Conservation (phyloP, 495 filamentous ascomycete genomes). For the Aspergillus egyptiacus region DNA sequence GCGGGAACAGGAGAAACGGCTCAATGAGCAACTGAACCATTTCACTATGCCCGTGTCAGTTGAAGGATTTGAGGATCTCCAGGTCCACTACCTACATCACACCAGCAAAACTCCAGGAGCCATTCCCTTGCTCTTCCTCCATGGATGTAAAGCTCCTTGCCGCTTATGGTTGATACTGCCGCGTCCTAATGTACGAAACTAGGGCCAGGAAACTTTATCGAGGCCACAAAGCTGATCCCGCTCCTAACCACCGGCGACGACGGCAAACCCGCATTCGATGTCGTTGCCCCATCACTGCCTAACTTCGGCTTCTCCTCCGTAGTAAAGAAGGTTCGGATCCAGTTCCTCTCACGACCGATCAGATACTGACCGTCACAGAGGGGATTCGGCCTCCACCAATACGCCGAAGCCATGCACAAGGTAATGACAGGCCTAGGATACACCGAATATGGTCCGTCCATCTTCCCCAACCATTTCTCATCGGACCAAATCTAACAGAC, state of each 20-base stretch:
- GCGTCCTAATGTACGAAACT: neutral
- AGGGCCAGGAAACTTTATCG: slow-evolving; percentile 67
- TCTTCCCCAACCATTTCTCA: neutral
- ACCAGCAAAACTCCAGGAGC: slow-evolving; percentile 42
- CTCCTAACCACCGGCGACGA: slow-evolving; percentile 42
- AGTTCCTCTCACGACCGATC: neutral
- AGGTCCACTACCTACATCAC: slow-evolving; percentile 49
- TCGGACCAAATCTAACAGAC: neutral
- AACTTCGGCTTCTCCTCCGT: slow-evolving; percentile 64
- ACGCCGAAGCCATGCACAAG: slow-evolving; percentile 38
- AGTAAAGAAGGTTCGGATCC: slow-evolving; percentile 36
- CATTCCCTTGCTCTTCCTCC: slow-evolving; percentile 27
- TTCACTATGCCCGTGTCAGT: slow-evolving; percentile 30
- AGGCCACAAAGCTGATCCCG: slow-evolving; percentile 57
- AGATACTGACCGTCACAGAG: slow-evolving; percentile 16
- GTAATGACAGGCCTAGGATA: slow-evolving; percentile 42
- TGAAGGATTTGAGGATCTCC: slow-evolving; percentile 38
- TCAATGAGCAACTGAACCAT: slow-evolving; percentile 40
- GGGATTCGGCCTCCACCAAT: slow-evolving; percentile 39
- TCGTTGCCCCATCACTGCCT: slow-evolving; percentile 65
- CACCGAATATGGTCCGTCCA: slow-evolving; percentile 34
- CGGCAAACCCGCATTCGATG: slow-evolving; percentile 54
- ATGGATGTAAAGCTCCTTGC: slow-evolving; percentile 38
- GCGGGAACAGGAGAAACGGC: slow-evolving; percentile 34
- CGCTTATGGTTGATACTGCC: neutral